Percentiles rank a stretch among this genome's conserved stretches.
Conservation (phyloP, 805 yeast genomes). For the Saccharomycopsis synnaedendra region DNA sequence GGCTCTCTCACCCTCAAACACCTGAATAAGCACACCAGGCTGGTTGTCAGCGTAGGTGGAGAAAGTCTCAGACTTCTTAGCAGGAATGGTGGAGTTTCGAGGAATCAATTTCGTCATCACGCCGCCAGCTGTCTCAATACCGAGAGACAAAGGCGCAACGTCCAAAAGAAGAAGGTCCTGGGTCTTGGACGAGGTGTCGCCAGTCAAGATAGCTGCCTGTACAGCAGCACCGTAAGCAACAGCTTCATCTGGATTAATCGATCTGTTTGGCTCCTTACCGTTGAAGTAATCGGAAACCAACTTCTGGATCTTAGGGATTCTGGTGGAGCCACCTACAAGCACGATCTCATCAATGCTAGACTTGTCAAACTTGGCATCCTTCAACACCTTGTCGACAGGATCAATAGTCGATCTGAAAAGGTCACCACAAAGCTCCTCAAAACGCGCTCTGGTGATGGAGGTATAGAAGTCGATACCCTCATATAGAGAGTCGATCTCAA, state of each 20-base stretch:
- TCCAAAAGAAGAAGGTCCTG: slow-evolving; percentile 90
- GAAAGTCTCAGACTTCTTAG: slow-evolving; percentile 94
- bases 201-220: slow-evolving; percentile 93
- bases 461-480: slow-evolving; percentile 97
- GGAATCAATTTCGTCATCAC: slow-evolving; percentile 96
- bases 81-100: slow-evolving; percentile 94
- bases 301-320: slow-evolving; percentile 96
- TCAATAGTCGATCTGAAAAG: slow-evolving; percentile 88
- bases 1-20: slow-evolving; percentile 96
- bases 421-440: slow-evolving; percentile 92
- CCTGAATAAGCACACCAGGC: slow-evolving; percentile 97
- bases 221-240: slow-evolving; percentile 99
- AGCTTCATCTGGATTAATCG: slow-evolving; percentile 97
- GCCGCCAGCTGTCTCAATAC: slow-evolving; percentile 99
- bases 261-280: slow-evolving; percentile 94
- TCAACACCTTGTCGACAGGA: slow-evolving; percentile 91
- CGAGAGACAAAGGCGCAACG: slow-evolving; percentile 94
- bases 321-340: slow-evolving; percentile 95
- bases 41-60: slow-evolving; percentile 97
- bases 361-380: slow-evolving; percentile 85
- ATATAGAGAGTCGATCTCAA: slow-evolving; percentile 88
- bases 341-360: slow-evolving; percentile 86
- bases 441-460: slow-evolving; percentile 92
- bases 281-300: slow-evolving; percentile 92
- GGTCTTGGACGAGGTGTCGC: slow-evolving; percentile 93